Base-by-base conservation (phyloP, 805 yeast species). In the Sungouiozyma ichnusensis region DNA sequence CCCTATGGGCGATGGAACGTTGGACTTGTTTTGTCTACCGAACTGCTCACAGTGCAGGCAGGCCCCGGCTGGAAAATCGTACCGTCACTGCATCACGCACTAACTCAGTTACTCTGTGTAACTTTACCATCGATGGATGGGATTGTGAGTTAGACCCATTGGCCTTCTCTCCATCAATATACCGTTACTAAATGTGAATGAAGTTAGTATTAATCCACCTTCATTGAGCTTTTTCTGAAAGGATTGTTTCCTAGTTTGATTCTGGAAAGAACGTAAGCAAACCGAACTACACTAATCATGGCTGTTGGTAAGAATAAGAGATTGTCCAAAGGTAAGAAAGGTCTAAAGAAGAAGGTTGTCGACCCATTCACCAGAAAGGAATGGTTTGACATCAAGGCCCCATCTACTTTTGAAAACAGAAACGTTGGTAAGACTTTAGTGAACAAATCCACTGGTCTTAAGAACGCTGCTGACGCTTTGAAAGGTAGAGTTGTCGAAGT, bases 351-450 rank as follows among this genome's bases (percentile, higher is more conserved):
- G 94, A 90, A 81, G 82, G 90, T 85, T 67, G 94, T 86, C 60
- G 97, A 88, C 79, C 97, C 97, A 68, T 90, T 88, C 90, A 77
- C 95, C 81, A 86, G 88, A 74, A 88, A 88, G 77, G 97, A 88
- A 63, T 88, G 97, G 97, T 87, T 77, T 72, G 94, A 85, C 72
- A 85, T 87, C 74, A 87, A 88, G 77, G 97, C 97, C 57, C 97
- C 97, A 67, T 81, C 96, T 63, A 87, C 96, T 63, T 88, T 88
- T 64, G 97, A 87, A 74, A 85, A 85, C 82, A 87, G 96, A 75
- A 85, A 85, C 64, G 97, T 87, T 67, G 97, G 97, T 72, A 87
- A 90, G 80, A 88, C 97, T 63, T 77, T 90, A 65, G 94, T 90
- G 72, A 88, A 88, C 94, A 90, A 85, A 71, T 84, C 96, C 51